Evolutionary conservation across 2,329 filamentous ascomycete genomes (phyloP), one percentile per base, ranked within the genome.

Genomic region (Sclerotinia borealis): DNA sequence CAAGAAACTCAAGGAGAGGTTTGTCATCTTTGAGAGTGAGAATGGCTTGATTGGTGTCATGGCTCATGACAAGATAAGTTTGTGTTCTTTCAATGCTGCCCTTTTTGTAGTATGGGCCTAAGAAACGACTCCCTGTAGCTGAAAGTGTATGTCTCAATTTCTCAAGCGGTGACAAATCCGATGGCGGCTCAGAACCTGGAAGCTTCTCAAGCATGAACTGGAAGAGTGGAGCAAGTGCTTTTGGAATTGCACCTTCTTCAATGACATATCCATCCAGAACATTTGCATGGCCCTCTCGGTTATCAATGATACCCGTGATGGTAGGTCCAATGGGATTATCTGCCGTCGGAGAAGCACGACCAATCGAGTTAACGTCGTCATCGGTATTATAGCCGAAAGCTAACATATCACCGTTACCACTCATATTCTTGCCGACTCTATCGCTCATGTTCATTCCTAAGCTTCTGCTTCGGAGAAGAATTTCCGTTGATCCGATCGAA

Each of bases 391-490:
- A 88, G 3, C 82, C 85, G 72, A 88, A 89, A 2, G 81, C 82
- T 19, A 89, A 72, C 69, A 88, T 85, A 67, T 89, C 86, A 3
- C 86, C 86, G 68, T 89, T 89, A 2, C 86, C 86, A 68, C 83
- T 85, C 80, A 87, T 87, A 63, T 81, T 80, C 63, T 79, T 78
- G 6, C 85, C 85, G 10, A 88, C 77, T 51, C 78, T 77, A 19
- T 81, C 76, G 67, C 85, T 88, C 76, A 86, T 80, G 0, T 75
- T 68, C 13, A 90, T 72, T 0, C 86, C 86, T 71, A 84, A 78
- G 59, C 81, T 77, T 71, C 80, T 85, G 68, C 84, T 87, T 51
- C 85, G 76, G 7, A 88, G 78, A 37, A 88, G 74, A 52, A 88
- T 88, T 72, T 89, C 86, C 0, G 86, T 88, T 0, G 85, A 87